Evolutionary conservation across 1,284 basidiomycete species (phyloP).

Genomic region (Cutaneotrichosporon cavernicola): DNA sequence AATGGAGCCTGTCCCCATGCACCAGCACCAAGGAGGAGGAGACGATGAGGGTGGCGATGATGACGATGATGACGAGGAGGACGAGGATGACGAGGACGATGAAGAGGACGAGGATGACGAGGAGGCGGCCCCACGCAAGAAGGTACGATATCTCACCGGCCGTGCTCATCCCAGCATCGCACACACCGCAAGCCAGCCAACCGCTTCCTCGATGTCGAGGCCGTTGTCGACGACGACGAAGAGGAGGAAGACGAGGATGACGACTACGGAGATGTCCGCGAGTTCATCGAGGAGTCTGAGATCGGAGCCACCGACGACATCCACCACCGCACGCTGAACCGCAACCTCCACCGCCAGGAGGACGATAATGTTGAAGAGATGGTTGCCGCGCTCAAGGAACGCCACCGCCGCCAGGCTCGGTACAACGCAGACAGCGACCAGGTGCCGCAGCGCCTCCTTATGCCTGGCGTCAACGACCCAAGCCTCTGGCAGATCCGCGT

Average conservation of each 20-base stretch:
- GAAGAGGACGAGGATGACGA: constrained; percentile 27
- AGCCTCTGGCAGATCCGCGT: constrained; percentile 94
- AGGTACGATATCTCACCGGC: constrained; percentile 12
- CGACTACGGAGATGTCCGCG: constrained; percentile 60
- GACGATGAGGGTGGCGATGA: constrained; percentile 53
- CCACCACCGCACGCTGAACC: constrained; percentile 74
- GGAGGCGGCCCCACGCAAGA: constrained; percentile 11
- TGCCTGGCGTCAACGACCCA: constrained; percentile 95
- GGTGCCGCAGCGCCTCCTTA: constrained; percentile 89
- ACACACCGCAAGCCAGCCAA: constrained; percentile 59
- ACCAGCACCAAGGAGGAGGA: constrained; percentile 47
- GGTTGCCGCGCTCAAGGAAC: constrained; percentile 77
- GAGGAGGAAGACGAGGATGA: constrained; percentile 93
- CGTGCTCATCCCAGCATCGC: constrained; percentile 17
- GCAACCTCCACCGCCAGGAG: constrained; percentile 70
- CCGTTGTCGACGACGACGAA: constrained; percentile 89
- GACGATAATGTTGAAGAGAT: constrained; percentile 83
- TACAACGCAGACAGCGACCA: constrained; percentile 90
- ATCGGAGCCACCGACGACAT: constrained; percentile 62
- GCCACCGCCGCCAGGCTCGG: constrained; percentile 68
- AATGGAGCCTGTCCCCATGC: constrained; percentile 30
- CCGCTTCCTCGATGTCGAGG: constrained; percentile 92
- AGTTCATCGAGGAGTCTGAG: constrained; percentile 75
- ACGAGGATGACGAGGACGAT: constrained; percentile 53
- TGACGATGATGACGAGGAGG: constrained; percentile 63